These are phyloP conservation scores for Saitozyma sp. DNA, from an alignment of 768 basidiomycete species.

Conservation along the genomic window DNA sequence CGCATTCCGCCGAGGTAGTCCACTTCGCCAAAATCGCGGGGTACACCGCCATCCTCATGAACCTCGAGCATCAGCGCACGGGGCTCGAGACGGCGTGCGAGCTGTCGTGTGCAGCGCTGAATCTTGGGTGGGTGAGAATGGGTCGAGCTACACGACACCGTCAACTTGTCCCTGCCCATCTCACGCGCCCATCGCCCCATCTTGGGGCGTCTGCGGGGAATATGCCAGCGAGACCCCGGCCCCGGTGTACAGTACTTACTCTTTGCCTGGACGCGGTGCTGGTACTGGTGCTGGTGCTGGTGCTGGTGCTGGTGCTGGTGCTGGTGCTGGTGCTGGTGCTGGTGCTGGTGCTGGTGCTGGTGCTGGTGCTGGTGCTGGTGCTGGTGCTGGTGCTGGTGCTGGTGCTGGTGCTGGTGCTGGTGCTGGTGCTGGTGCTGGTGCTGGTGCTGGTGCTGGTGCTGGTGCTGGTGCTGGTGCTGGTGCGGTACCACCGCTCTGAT, in stretches of 20 bases:
- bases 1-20: slow-evolving; percentile 5
- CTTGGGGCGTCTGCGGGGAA: too few species aligned
- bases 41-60: slow-evolving; percentile 6
- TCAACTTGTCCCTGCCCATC: too few species aligned
- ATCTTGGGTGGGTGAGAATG: neutral
- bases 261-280: neutral
- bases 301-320: neutral
- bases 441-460: neutral
- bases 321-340: too few species aligned
- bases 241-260: too few species aligned
- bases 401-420: neutral
- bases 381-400: too few species aligned
- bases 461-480: too few species aligned
- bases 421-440: slow-evolving; percentile 3
- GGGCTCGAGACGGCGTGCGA: neutral
- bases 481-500: too few species aligned
- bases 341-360: slow-evolving; percentile 1
- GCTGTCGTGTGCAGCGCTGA: slow-evolving; percentile 1
- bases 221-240: too few species aligned
- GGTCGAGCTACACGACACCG: too few species aligned
- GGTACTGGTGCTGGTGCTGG: slow-evolving; percentile 1
- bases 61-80: slow-evolving; percentile 5
- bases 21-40: slow-evolving; percentile 6
- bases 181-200: too few species aligned
- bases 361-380: neutral